Base-by-base conservation (phyloP, 768 basidiomycete species). In the Lactarius deliciosus region DNA sequence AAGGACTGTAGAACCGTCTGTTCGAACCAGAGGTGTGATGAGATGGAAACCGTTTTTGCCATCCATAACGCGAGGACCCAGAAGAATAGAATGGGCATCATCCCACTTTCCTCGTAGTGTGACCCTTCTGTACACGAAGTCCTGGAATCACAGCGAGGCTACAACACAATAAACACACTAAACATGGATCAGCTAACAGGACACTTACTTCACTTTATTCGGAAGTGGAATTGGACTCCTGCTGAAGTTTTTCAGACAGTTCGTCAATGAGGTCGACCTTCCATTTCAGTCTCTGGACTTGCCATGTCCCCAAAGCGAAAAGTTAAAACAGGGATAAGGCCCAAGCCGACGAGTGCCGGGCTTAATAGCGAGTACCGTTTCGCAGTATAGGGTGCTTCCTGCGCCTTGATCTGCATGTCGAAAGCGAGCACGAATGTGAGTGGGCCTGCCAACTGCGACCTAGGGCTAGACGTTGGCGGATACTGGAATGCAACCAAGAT, bases 251-350 rank as follows among this genome's bases (percentile, higher is more conserved):
- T 76, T 92, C 88, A 75, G 97, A 91, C 41, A 98, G 81, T 73
- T 98, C 92, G 70, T 97, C 92, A 68, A 98, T 98, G 60, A 99
- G 82, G 61, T 86, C 85, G 55, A 96, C 81, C 77, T 99, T 99
- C 97, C 97, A 99, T 75, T 92, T 85, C 36, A 98, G 83, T 57
- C 97, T 86, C 72, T 92, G 85, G 38, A 99, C 80, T 77, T 99
- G 97, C 96, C 96, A 98, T 22, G 86, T 85, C 20, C 97, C 96
- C 68, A 99, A 80, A 18, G 83, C 90, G 70, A 95, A 95, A 94
- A 0, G 94, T 94, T 74, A 97, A 88, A 67, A 98, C 79, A 1
- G 97, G 97, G 63, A 97, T 91, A 71, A 91, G 83, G 38, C 92
- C 92, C 66, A 95, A 79, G 36, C 94, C 76, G 22, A 91, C 68